Base-by-base conservation (phyloP, 2,329 filamentous ascomycete genomes). In the Phialemonium atrogriseum region DNA sequence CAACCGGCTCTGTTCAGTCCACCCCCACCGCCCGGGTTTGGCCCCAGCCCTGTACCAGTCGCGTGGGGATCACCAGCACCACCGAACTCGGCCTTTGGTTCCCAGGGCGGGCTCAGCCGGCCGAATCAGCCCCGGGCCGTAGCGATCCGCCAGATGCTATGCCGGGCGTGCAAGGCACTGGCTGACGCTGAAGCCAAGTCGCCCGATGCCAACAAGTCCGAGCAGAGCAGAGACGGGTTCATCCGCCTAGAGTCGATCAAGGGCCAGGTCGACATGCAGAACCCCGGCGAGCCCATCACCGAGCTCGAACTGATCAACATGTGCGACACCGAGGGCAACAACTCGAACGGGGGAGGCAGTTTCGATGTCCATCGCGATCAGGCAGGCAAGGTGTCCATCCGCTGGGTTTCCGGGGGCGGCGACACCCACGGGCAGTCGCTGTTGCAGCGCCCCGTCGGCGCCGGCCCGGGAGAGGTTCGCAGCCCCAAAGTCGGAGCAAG, bases 301-400 rank as follows among this genome's bases (percentile, higher is more conserved):
- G 55, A 76, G 64, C 49, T 68, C 16, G 88, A 95, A 47, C 68
- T 96, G 45, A 68, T 89, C 23, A 77, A 84, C 35, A 80, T 93
- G 36, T 91, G 84, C 54, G 89, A 96, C 47, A 94, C 89, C 1
- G 85, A 94, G 52, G 91, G 91, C 35, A 93, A 82, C 47, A 53
- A 64, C 3, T 76, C 80, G 37, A 96, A 96, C 47, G 91, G 91
- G 27, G 89, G 89, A 26, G 91, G 91, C n/a, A 80, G 73, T 16
- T 93, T 98, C 49, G 77, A 83, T 20, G 68, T 83, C 40, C 72
- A 70, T 38, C 66, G 69, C 23, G 70, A 75, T 29, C 62, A 48
- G 1, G 42, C 47, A 17, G 58, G 55, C n/a, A 56, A 57, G 35
- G 51, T 54, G 22, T 45, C 46, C 6, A 67, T 80, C 31, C 64